phyloP scores from a whole-genome alignment of 306 rosid genomes.

The Quercus bicolor region DNA sequence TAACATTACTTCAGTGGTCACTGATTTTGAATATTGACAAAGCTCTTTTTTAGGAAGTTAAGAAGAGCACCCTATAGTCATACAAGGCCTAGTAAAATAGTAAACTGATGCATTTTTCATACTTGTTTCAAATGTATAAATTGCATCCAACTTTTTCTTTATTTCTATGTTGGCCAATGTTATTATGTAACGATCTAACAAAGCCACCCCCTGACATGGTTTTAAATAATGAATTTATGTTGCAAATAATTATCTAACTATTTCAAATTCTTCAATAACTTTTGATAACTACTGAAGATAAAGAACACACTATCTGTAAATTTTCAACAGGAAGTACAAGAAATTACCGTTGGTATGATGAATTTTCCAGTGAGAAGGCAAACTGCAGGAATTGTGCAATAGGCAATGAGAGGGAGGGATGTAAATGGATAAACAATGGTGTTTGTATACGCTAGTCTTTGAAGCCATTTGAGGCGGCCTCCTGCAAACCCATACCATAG shows the following conservation, averaged over 20 bases:
- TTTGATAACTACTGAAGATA: not conserved
- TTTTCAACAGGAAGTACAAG: slow-evolving; percentile 1
- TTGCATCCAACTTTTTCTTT: too few species aligned
- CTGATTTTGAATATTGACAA: too few species aligned
- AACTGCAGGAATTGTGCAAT: slow-evolving; percentile 86
- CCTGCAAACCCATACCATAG: slow-evolving; percentile 97
- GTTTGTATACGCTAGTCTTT: slow-evolving; percentile 89
- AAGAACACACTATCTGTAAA: not conserved
- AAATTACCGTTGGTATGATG: slow-evolving; percentile 89
- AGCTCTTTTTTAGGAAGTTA: too few species aligned
- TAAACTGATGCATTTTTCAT: too few species aligned
- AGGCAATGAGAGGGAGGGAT: slow-evolving; percentile 90
- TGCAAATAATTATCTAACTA: not conserved
- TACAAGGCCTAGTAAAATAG: too few species aligned
- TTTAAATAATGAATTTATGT: too few species aligned
- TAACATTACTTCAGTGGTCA: too few species aligned
- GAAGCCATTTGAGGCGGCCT: slow-evolving; percentile 88
- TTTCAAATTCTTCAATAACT: slow-evolving; percentile 1
- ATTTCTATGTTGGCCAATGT: too few species aligned
- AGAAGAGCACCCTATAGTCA: too few species aligned
- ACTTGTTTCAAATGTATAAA: too few species aligned
- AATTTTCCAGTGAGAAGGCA: slow-evolving; percentile 96
- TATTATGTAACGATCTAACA: too few species aligned
- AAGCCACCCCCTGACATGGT: too few species aligned
- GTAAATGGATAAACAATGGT: slow-evolving; percentile 97